phyloP scores from a whole-genome alignment of 1,284 basidiomycete genomes.

The Puccinia coronata region DNA sequence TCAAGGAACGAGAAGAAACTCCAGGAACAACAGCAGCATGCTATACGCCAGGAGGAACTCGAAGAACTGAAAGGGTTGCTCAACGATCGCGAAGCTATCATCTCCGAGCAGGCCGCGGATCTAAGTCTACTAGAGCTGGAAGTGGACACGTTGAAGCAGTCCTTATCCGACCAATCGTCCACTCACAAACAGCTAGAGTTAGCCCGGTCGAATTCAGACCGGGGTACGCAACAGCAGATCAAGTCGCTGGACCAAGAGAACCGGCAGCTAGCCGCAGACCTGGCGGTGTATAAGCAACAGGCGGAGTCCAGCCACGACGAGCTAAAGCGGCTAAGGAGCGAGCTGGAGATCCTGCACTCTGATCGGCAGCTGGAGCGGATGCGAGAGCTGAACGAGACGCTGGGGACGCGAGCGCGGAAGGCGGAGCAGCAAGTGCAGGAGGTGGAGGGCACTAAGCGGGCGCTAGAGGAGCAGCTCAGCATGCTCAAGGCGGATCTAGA shows the following conservation, averaged over 20 bases:
- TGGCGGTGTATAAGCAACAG: no score
- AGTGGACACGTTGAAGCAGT: constrained; percentile 30
- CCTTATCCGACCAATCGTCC: neutral
- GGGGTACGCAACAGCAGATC: neutral
- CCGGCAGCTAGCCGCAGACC: neutral
- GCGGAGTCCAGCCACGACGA: neutral
- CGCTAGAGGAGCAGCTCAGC: neutral
- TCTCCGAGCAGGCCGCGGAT: constrained; percentile 31
- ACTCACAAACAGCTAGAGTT: neutral
- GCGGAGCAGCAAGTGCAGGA: neutral
- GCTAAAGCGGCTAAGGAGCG: neutral
- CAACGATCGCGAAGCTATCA: neutral
- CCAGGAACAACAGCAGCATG: neutral
- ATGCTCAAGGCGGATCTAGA: constrained; percentile 1
- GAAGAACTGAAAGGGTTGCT: neutral
- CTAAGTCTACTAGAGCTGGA: constrained; percentile 25
- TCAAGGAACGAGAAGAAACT: no score
- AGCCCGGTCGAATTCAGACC: neutral
- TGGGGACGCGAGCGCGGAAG: constrained; percentile 1
- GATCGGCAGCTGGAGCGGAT: constrained; percentile 10
- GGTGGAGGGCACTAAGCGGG: neutral
- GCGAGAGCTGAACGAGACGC: neutral
- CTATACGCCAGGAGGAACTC: constrained; percentile 11
- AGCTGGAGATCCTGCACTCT: constrained; percentile 5
- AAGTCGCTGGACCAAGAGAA: neutral